Base-by-base conservation (phyloP, 2,329 filamentous ascomycete species). In the Torrubiella hemipterigena region DNA sequence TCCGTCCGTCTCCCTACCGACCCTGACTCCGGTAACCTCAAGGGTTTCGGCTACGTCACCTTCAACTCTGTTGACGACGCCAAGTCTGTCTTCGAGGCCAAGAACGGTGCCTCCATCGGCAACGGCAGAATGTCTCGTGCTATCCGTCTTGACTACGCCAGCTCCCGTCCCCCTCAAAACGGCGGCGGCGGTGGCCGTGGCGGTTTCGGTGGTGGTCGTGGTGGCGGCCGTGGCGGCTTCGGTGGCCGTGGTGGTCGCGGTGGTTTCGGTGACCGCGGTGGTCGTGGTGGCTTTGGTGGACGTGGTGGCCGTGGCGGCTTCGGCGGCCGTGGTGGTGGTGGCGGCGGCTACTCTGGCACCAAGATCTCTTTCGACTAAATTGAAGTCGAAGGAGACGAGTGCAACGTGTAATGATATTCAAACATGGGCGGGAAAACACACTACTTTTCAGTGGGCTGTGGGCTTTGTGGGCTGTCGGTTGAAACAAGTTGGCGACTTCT, bases 11-110 rank as follows among this genome's bases (percentile, higher is more conserved):
- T 95, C 39, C 87, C 87, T 31, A 94, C 87, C 37, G 84, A 95
- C 55, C 75, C 66, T 55, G 85, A 93, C 38, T 76, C 76, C 39
- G 86, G 85, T 42, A 73, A 77, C 46, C 77, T 80, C 52, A 94
- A 94, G 77, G 87, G 87, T 35, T 94, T 93, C 58, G 87, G 84
- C 33, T 95, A 95, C 54, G 79, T 94, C 41, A 78, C 79, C 51
- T 94, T 89, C 67, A 63, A 65, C 45, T 81, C 80, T 13, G 56
- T 91, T 39, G 85, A 93, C 17, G 86, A 94, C 48, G 84, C 87
- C 48, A 82, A 80, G 61, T 61, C 65, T 46, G 87, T 77, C 16
- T 74, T 84, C 45, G 67, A 79, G 46, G 62, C 67, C 35, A 69
- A 83, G 54, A 77, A 82, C 45, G 84, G 84, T 42, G 65, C 66